Percentiles rank a stretch among this genome's conserved stretches.
phyloP scores from a whole-genome alignment of 208 protist genomes.

The Endotrypanum monterogeii region DNA sequence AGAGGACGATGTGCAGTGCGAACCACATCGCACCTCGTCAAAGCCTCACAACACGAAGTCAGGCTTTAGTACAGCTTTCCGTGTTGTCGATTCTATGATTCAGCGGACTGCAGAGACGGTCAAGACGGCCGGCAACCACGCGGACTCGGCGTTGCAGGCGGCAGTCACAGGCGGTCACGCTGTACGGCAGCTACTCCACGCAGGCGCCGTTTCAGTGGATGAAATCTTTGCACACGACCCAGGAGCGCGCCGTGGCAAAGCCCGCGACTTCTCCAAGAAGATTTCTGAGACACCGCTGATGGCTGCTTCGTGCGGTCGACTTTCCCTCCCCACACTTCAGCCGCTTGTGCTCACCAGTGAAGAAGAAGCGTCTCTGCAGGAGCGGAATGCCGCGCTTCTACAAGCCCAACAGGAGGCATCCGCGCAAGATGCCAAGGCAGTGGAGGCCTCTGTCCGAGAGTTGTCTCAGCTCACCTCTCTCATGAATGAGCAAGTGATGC shows the following conservation, averaged over 20 bases:
- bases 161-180: constrained; percentile 33
- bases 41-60: not conserved
- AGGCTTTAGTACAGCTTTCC: constrained; percentile 36
- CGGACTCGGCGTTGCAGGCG: constrained; percentile 32
- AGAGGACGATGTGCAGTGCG: not conserved
- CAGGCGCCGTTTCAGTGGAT: constrained; percentile 4
- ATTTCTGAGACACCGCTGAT: not conserved
- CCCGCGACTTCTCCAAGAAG: not conserved
- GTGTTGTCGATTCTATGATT: constrained; percentile 44
- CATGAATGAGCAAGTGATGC: constrained; percentile 79
- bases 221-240: constrained; percentile 3
- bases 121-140: constrained; percentile 36
- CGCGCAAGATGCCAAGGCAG: constrained; percentile 63
- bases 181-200: constrained; percentile 28
- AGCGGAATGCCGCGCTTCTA: constrained; percentile 50
- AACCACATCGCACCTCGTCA: not conserved
- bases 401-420: constrained; percentile 55
- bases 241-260: not conserved
- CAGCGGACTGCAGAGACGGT: constrained; percentile 36
- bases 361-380: constrained; percentile 44
- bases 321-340: not conserved
- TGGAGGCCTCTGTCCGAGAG: constrained; percentile 80
- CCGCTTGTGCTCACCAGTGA: constrained; percentile 35
- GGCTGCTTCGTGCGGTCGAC: not conserved
- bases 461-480: constrained; percentile 87